Base-by-base conservation (phyloP, 495 filamentous ascomycete genomes). In the Letharia columbiana region DNA sequence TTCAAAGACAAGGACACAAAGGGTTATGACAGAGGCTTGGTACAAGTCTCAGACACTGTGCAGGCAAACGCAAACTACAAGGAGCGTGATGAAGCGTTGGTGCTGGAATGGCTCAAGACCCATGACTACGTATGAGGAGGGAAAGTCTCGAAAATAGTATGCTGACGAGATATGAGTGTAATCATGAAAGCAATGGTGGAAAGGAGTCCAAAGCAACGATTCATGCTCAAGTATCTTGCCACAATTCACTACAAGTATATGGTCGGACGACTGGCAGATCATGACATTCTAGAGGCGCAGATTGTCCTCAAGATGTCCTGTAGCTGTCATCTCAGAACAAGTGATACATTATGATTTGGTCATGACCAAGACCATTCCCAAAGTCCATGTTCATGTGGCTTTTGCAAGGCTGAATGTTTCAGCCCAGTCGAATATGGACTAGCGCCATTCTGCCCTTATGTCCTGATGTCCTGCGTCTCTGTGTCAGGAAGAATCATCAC, bases 1-100 rank as follows among this genome's bases (percentile, higher is more conserved):
- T 98, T 97, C 78, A 78, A 83, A 69, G 82, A 81, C 65, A 94
- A 91, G 76, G 87, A 95, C 73, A 92, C 86, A 23, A 84, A 83
- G 69, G 90, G 85, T 10, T 96, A 88, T 75, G 88, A 91, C 71
- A 86, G 91, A 49, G 89, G 87, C 15, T 73, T 97, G 59, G 83
- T 86, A 69, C 86, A 92, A 71, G 87, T 91, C 60, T 82, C 84
- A 69, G 92, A 97, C 73, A 90, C 85, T 67, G 88, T 97, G 62
- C 79, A 81, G 35, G 89, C 87, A 10, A 88, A 91, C 72, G 89
- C 89, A 9, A 83, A 82, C 31, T 97, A 93, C 77, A 87, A 85
- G 76, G 77, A 84, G 73, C 80, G 92, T 60, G 92, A 96, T 76
- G 78, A 84, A 71, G 76, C 78, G 67, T 73, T 79, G 63, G 81